Base-by-base conservation (phyloP, 495 filamentous ascomycete species). In the Cercophora newfieldiana region DNA sequence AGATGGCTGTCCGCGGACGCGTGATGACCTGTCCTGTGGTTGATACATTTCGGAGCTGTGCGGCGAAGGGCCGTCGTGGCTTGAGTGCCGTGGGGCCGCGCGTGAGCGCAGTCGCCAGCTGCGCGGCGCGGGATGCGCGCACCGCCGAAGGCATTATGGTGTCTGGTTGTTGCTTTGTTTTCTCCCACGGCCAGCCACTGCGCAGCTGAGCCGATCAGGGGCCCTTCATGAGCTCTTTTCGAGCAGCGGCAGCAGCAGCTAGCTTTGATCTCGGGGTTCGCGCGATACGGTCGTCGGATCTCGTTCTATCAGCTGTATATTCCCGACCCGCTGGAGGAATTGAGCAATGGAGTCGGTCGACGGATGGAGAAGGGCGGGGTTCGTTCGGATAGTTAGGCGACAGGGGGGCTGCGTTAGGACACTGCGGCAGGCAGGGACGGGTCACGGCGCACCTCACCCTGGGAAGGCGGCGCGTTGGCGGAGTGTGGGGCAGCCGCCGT, bases 1-100 rank as follows among this genome's bases (percentile, higher is more conserved):
- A 94, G 30, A 95, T 82, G 55, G 91, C 91, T 7, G 91, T 94
- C 61, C 88, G 88, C 22, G 91, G 83, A 67, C 77, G 75, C 21
- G 68, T 65, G 25, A 50, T 64, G n/a, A n/a, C n/a, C 33, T 66
- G 75, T 18, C 33, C 33, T 3, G 67, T 54, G 10, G 51, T 65
- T 0, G 67, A 69, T 1, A 49, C 70, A 72, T 71, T 63, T 28
- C 70, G 68, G 19, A 47, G 50, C 53, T 65, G 66, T 58, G 30
- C 21, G 21, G 31, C 7, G 6, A 28, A 19, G 7, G 59, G 31
- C 18, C 59, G 24, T 30, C 29, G 26, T 57, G 54, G 26, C 54
- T 12, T n/a, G 22, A 22, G 30, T 60, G 30, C 33, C 57, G 14
- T n/a, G 16, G 50, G n/a, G 33, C 12, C 19, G 57, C 3, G 59